Conservation (phyloP, 768 basidiomycete species). For the Psilocybe subaeruginosa region DNA sequence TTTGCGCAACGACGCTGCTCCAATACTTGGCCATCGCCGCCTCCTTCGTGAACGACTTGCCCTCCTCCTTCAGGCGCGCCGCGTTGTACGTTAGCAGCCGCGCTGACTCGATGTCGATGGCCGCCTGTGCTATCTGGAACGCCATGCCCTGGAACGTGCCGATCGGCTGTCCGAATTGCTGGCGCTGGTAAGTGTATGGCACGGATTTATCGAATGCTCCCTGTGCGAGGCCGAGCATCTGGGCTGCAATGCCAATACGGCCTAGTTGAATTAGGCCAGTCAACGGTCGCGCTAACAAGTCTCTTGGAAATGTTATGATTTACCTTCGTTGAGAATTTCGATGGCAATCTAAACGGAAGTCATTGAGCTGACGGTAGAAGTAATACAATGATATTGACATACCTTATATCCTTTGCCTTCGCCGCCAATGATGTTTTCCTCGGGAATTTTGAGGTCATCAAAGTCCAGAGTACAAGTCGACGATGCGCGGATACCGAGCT, state of each 20-base stretch:
- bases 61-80: slow-evolving; percentile 92
- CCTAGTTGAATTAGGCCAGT: slow-evolving; percentile 23
- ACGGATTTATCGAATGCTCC: slow-evolving; percentile 96
- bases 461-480: slow-evolving; percentile 95
- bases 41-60: slow-evolving; percentile 83
- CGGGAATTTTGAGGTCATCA: slow-evolving; percentile 84
- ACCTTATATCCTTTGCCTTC: slow-evolving; percentile 93
- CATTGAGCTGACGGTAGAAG: not conserved
- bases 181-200: slow-evolving; percentile 92
- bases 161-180: slow-evolving; percentile 92
- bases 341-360: slow-evolving; percentile 72
- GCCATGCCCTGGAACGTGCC: slow-evolving; percentile 97
- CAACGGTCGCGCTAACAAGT: too few relatives aligned
- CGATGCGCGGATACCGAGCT: slow-evolving; percentile 94
- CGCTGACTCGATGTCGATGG: slow-evolving; percentile 88
- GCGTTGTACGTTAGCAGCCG: slow-evolving; percentile 96
- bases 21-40: slow-evolving; percentile 99
- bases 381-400: not conserved
- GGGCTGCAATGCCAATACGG: slow-evolving; percentile 96
- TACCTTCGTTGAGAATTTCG: slow-evolving; percentile 92
- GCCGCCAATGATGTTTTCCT: slow-evolving; percentile 90
- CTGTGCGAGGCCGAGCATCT: slow-evolving; percentile 98
- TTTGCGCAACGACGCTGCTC: slow-evolving; percentile 87
- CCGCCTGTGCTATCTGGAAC: slow-evolving; percentile 91
- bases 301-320: too few relatives aligned